Percentiles rank a stretch among this genome's conserved stretches.
phyloP scores from a whole-genome alignment of 257 asterid genomes.

The Anisodus tanguticus region DNA sequence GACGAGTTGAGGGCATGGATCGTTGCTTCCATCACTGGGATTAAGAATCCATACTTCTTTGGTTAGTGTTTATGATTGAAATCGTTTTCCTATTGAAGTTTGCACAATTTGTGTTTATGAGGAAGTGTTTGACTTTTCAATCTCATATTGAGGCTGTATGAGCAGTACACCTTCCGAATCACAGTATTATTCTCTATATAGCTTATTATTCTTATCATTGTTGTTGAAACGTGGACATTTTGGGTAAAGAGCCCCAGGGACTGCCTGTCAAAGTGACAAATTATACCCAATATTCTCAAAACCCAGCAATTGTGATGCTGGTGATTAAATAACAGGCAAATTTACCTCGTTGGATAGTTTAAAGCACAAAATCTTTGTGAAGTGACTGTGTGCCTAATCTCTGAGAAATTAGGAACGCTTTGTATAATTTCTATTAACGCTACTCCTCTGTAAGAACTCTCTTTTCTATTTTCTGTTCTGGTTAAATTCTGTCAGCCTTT shows the following conservation, averaged over 20 bases:
- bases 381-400: background rate
- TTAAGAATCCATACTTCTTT: slow-evolving; percentile 52
- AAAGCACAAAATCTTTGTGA: background rate
- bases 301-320: background rate
- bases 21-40: slow-evolving; percentile 59
- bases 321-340: slow-evolving; percentile 3
- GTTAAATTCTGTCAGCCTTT: background rate
- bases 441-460: background rate
- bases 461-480: background rate
- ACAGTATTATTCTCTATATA: background rate
- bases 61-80: slow-evolving; percentile 49
- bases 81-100: slow-evolving; percentile 27
- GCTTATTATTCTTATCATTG: background rate
- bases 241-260: background rate
- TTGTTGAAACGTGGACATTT: background rate
- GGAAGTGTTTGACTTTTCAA: background rate
- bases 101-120: slow-evolving; percentile 1
- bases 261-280: background rate
- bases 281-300: slow-evolving; percentile 2
- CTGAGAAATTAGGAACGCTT: slow-evolving; percentile 5
- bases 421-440: background rate
- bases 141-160: background rate
- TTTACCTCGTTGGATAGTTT: background rate
- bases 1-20: slow-evolving; percentile 61
- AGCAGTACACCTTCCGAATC: background rate